Conservation (phyloP, 2,329 filamentous ascomycete species). For the Beauveria sp. region DNA sequence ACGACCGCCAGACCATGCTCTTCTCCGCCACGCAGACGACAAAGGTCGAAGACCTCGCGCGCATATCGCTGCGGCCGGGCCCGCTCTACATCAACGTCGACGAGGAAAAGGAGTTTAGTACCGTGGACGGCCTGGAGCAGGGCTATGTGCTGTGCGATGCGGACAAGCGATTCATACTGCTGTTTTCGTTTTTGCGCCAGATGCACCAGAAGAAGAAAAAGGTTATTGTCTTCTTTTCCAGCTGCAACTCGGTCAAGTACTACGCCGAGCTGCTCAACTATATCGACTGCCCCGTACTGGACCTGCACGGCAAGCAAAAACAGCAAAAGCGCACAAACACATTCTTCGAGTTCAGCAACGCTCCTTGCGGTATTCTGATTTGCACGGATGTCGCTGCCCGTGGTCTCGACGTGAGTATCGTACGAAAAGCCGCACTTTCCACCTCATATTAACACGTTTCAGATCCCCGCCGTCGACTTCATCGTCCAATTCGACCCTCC, state of each 20-base stretch:
- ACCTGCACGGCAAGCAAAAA: constrained; percentile 92
- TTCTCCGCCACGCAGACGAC: constrained; percentile 98
- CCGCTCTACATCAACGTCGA: constrained; percentile 98
- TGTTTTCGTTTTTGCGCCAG: constrained; percentile 90
- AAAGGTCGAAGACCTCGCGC: constrained; percentile 88
- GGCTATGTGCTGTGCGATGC: constrained; percentile 91
- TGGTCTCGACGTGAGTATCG: constrained; percentile 67
- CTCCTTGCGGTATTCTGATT: constrained; percentile 78
- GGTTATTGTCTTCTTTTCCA: constrained; percentile 93
- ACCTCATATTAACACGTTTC: neutral
- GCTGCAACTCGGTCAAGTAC: constrained; percentile 91
- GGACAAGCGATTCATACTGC: constrained; percentile 84
- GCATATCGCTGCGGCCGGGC: constrained; percentile 84
- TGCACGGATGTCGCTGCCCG: constrained; percentile 95
- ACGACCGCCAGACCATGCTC: constrained; percentile 90
- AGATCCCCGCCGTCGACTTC: constrained; percentile 92
- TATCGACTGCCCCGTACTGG: constrained; percentile 84
- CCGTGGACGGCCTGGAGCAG: constrained; percentile 89
- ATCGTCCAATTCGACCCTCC: constrained; percentile 94
- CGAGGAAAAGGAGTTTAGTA: constrained; percentile 79
- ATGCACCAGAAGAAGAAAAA: constrained; percentile 78
- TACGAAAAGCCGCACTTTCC: neutral
- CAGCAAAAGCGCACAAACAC: constrained; percentile 98
- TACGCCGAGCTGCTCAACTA: constrained; percentile 94
- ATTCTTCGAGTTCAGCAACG: constrained; percentile 85